Evolutionary conservation across 129 eudicot genomes (phyloP).

Genomic region (Calendula officinalis): DNA sequence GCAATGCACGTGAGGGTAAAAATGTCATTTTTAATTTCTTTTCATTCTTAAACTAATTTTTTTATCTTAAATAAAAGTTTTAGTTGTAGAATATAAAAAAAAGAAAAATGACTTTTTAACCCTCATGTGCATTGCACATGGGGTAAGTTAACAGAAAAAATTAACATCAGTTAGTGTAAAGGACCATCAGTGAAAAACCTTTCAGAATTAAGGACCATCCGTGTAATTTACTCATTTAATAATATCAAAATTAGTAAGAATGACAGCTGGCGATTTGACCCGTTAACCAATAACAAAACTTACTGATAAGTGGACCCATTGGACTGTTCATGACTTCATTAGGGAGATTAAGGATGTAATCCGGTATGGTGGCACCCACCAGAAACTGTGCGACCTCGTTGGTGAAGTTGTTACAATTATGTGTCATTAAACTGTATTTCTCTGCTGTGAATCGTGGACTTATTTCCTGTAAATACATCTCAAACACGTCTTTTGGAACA

Average conservation of each 20-base stretch:
- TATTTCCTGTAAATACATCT: conserved; percentile 78
- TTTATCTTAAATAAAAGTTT: no score
- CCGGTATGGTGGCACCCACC: conserved; percentile 70
- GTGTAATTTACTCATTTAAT: no score
- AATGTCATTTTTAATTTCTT: no score
- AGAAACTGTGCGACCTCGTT: conserved; percentile 90
- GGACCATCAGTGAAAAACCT: no score
- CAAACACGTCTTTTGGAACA: conserved; percentile 85
- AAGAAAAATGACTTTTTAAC: no score
- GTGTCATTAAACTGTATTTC: conserved; percentile 77
- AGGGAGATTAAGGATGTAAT: conserved; percentile 78
- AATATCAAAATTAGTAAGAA: neutral
- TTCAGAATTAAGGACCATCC: no score
- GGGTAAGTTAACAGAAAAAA: no score
- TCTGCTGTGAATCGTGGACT: conserved; percentile 79
- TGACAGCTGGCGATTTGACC: neutral
- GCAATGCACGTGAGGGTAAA: no score
- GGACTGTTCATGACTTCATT: conserved; percentile 91
- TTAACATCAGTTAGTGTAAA: no score
- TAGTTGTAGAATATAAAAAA: no score
- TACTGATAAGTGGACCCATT: conserved; percentile 77
- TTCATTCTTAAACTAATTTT: no score
- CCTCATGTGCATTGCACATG: no score
- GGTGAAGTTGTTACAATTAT: conserved; percentile 91
- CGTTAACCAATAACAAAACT: conserved; percentile 21